Conservation (phyloP, 768 basidiomycete genomes). For the Tricholoma sp. region DNA sequence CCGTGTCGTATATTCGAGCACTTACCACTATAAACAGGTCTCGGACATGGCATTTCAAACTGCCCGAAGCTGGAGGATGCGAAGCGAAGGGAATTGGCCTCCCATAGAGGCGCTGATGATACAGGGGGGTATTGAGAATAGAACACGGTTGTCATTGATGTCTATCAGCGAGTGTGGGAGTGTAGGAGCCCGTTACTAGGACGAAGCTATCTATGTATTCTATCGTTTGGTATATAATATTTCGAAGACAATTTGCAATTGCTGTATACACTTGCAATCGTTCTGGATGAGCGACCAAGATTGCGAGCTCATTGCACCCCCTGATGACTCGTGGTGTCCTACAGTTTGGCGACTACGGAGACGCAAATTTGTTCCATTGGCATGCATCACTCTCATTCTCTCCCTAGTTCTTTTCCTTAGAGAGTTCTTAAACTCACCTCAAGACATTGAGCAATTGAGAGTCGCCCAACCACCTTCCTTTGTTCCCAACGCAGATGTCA, state of each 20-base stretch:
- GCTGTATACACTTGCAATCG: too few species aligned
- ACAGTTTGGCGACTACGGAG: conserved; percentile 9
- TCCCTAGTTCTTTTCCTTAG: conserved; percentile 15
- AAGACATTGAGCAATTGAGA: neutral
- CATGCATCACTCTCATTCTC: conserved; percentile 10
- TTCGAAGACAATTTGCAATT: too few species aligned
- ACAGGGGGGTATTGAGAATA: conserved; percentile 43
- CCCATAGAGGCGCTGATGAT: conserved; percentile 66
- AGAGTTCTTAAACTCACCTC: conserved; percentile 7
- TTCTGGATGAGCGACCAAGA: neutral
- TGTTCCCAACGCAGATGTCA: neutral
- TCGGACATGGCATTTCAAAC: conserved; percentile 91
- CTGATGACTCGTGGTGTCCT: neutral
- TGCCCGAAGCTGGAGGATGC: conserved; percentile 97
- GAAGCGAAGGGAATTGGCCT: conserved; percentile 86
- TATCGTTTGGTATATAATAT: too few species aligned
- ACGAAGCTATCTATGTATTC: neutral
- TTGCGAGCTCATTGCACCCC: neutral
- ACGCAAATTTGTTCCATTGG: conserved; percentile 14
- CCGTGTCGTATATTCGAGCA: neutral
- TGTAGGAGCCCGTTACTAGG: neutral
- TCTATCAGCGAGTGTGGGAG: too few species aligned
- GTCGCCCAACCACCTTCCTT: conserved; percentile 3
- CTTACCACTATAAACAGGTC: conserved; percentile 42
- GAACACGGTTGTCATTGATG: neutral